Evolutionary conservation across 768 basidiomycete species (phyloP), one percentile per base, ranked within the genome.

Genomic region (Termitomyces sp.): DNA sequence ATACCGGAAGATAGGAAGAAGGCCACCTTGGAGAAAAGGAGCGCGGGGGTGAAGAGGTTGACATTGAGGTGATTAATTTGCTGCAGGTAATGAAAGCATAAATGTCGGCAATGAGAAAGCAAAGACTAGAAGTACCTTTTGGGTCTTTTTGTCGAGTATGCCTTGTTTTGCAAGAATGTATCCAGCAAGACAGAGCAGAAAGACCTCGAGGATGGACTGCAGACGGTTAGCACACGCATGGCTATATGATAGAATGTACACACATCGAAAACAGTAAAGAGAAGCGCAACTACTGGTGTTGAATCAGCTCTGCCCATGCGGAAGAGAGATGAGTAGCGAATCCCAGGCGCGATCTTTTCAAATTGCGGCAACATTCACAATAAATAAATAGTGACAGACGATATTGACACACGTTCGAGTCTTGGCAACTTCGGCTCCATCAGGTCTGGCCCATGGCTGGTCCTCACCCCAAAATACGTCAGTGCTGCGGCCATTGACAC

Each of bases 1-100:
- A 35, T 62, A 83, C 89, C 82, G 68, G 95, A 94, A 0, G 88
- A 84, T 43, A 94, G 71, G 69, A 89, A 92, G 75, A 95, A 96
- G 0, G 95, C 96, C 22, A 98, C 94, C 74, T 97, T 98, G 13
- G 91, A 94, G 73, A 96, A 95, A 33, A 96, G 76, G 6, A 95
- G 82, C 0, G 89, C 87, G 0, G 91, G 90, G 0, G 90, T 92
- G 74, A 98, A 97, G 33, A 98, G 82, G 0, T 89, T 89, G 24
- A 96, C 85, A 69, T 95, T 96, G 53, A 96, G 73, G 22, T 82
- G 78, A 65, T 92, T 93, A 20, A 92, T 74, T 81, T 85, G 82
- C 89, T 90, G 65, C 16, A n/a, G 52, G 7, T 4, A 22, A 18
- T 35, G 26, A 50, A 18, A 16, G 40, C 7, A 2, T 20, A n/a